Conservation (phyloP, 257 asterid species). For the Primulina huaijiensis region DNA sequence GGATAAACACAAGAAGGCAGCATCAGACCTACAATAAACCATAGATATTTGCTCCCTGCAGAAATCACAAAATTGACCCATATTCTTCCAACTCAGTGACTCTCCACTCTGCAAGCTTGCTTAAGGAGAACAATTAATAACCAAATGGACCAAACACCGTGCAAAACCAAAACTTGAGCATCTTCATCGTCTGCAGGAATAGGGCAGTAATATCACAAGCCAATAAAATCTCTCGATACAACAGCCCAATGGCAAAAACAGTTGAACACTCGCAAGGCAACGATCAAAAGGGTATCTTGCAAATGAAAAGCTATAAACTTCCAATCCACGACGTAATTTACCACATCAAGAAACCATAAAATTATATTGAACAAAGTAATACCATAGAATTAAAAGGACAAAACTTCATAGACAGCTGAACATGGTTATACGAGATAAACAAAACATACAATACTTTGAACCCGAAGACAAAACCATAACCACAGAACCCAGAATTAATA, state of each 20-base stretch:
- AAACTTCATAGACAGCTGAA: not conserved
- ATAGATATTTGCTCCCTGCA: conserved; percentile 57
- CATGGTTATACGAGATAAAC: not conserved
- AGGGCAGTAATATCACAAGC: not conserved
- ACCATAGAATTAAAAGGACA: not conserved
- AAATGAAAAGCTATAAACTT: conserved; percentile 12
- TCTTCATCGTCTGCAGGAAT: not conserved
- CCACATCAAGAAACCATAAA: conserved; percentile 12
- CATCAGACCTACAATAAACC: conserved; percentile 57
- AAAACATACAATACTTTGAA: not conserved
- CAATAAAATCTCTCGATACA: conserved; percentile 8
- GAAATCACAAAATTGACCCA: conserved; percentile 59
- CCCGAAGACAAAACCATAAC: not conserved
- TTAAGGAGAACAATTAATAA: not conserved
- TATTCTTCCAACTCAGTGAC: conserved; percentile 20
- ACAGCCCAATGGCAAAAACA: not conserved
- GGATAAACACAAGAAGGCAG: conserved; percentile 58
- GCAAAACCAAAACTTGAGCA: conserved; percentile 1
- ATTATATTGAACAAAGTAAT: not conserved
- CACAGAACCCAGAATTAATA: not conserved
- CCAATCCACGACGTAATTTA: not conserved
- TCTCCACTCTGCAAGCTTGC: conserved; percentile 26
- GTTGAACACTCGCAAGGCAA: not conserved
- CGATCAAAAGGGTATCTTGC: not conserved
- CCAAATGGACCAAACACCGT: not conserved